These are phyloP conservation scores for Diaporthe amygdali DNA, from an alignment of 2,329 filamentous ascomycete genomes.

Conservation along the genomic window DNA sequence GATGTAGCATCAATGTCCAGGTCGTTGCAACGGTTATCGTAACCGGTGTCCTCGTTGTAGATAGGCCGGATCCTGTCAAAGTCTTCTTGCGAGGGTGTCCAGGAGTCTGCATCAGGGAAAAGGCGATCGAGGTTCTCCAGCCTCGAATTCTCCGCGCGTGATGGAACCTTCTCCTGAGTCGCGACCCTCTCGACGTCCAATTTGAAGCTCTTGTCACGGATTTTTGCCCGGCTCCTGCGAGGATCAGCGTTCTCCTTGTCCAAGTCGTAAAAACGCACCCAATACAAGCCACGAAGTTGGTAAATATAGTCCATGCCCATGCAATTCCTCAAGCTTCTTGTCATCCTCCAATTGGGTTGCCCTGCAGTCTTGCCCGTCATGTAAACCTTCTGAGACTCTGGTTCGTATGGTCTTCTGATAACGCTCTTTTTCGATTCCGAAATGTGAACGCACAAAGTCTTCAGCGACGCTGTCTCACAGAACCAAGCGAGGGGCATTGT, in stretches of 20 bases:
- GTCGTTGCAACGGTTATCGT: background rate
- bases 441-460: background rate
- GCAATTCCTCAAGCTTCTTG: background rate
- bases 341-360: conserved; percentile 6
- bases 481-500: background rate
- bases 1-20: background rate
- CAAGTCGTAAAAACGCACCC: background rate
- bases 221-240: background rate
- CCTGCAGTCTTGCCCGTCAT: background rate
- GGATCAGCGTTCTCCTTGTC: background rate
- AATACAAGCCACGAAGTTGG: background rate
- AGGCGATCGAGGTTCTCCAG: background rate
- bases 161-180: background rate
- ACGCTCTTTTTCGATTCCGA: background rate
- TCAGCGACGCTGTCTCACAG: background rate
- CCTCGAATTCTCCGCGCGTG: background rate
- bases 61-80: background rate
- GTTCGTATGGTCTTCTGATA: background rate
- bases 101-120: background rate
- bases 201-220: background rate
- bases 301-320: conserved; percentile 7
- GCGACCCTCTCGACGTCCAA: background rate
- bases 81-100: background rate
- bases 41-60: background rate
- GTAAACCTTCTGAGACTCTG: background rate